Percentiles rank a stretch among this genome's conserved stretches.
Conservation (phyloP, 441 rosid genomes). For the Populus hybrid region DNA sequence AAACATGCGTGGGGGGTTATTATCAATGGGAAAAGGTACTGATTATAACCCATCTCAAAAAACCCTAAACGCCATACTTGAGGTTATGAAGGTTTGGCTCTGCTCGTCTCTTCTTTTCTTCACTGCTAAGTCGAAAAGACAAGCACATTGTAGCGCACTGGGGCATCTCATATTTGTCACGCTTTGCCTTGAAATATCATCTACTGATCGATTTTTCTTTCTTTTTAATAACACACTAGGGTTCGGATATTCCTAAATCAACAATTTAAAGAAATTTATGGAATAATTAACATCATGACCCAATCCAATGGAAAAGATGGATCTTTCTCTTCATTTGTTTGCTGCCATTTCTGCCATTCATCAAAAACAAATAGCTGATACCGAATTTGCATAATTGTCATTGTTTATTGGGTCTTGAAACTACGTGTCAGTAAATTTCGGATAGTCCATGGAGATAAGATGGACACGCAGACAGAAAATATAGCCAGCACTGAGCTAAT, state of each 20-base stretch:
- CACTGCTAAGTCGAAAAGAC: slow-evolving; percentile 13
- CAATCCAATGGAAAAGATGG: neutral
- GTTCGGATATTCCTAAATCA: neutral
- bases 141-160: neutral
- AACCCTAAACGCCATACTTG: neutral
- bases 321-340: neutral
- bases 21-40: slow-evolving; percentile 4
- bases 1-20: neutral
- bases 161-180: too few species aligned
- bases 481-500: too few species aligned
- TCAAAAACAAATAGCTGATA: neutral
- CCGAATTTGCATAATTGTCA: neutral
- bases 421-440: too few species aligned
- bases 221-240: neutral
- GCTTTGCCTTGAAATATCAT: too few species aligned
- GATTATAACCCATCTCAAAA: neutral
- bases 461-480: too few species aligned
- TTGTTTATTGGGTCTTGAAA: too few species aligned
- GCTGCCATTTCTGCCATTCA: neutral
- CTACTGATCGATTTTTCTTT: neutral
- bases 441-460: too few species aligned
- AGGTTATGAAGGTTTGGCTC: neutral
- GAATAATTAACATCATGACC: neutral
- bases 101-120: slow-evolving; percentile 19
- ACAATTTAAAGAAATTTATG: neutral